These are phyloP conservation scores for Zasmidium angulare DNA, from an alignment of 2,329 filamentous ascomycete genomes.

Conservation along the genomic window DNA sequence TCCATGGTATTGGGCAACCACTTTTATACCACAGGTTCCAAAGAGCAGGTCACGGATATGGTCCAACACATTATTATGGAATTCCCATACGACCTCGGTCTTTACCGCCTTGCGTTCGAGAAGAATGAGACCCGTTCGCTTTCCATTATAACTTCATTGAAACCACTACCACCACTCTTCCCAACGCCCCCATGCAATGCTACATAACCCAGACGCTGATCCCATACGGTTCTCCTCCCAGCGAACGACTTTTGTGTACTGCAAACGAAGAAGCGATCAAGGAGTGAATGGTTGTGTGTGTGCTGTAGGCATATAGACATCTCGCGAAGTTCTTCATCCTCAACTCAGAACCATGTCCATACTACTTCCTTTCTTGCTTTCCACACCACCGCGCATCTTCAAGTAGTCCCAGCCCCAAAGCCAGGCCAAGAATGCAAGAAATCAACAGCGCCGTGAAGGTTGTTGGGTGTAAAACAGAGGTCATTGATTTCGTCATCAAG, in stretches of 20 bases:
- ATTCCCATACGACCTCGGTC: no score
- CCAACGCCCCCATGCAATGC: no score
- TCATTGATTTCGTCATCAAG: neutral
- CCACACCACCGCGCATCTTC: neutral
- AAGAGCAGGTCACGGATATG: no score
- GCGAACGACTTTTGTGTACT: neutral
- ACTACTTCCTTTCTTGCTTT: neutral
- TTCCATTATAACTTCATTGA: no score
- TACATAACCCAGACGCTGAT: no score
- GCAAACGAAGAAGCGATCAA: neutral
- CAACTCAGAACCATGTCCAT: neutral
- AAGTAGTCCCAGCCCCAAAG: neutral
- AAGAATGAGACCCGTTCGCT: no score
- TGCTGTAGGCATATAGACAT: conserved; percentile 5
- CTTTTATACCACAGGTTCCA: no score
- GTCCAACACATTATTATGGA: no score
- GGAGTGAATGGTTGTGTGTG: neutral
- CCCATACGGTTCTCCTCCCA: no score
- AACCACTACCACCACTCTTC: no score
- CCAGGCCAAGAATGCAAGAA: neutral
- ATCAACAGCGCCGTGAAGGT: neutral
- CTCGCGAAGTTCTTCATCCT: neutral
- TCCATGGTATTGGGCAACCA: no score
- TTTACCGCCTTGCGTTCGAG: no score
- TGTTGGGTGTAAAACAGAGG: neutral